Percentiles rank a stretch among this genome's conserved stretches.
Conservation (phyloP, 1,284 basidiomycete genomes). For the Fomitopsis betulina region DNA sequence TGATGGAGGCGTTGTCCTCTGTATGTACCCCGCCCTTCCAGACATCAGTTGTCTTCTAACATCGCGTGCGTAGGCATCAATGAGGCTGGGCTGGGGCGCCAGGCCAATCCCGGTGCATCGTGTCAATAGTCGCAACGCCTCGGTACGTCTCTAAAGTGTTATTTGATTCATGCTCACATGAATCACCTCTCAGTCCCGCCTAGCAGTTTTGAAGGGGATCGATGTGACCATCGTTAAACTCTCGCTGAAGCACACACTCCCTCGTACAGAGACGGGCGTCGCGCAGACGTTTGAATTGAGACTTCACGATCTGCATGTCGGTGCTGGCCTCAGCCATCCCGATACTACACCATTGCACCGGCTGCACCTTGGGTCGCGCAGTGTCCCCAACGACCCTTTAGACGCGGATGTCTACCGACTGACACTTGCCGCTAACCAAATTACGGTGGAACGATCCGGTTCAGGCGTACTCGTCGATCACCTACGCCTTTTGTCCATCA, state of each 20-base stretch:
- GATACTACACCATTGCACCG: slow-evolving; percentile 41
- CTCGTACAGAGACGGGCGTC: slow-evolving; percentile 6
- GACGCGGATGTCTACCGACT: slow-evolving; percentile 47
- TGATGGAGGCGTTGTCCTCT: slow-evolving; percentile 38
- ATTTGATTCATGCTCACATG: neutral
- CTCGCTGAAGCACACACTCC: slow-evolving; percentile 18
- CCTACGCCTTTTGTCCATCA: slow-evolving; percentile 43
- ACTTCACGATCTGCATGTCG: slow-evolving; percentile 34
- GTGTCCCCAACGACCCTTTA: slow-evolving; percentile 28
- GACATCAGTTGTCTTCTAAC: neutral
- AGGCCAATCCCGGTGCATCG: slow-evolving; percentile 13
- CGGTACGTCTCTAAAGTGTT: neutral
- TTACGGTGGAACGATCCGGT: slow-evolving; percentile 28
- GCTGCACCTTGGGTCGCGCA: slow-evolving; percentile 45
- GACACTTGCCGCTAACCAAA: slow-evolving; percentile 35
- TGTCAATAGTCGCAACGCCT: slow-evolving; percentile 4
- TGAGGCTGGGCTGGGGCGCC: slow-evolving; percentile 19
- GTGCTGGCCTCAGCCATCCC: slow-evolving; percentile 44
- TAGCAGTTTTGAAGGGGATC: slow-evolving; percentile 24
- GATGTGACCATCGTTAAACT: slow-evolving; percentile 22
- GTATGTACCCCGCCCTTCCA: slow-evolving; percentile 25
- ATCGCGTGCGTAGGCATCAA: slow-evolving; percentile 16
- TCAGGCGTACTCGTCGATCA: slow-evolving; percentile 22
- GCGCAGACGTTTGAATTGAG: slow-evolving; percentile 36
- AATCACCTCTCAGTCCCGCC: slow-evolving; percentile 9